Evolutionary conservation across 805 yeast species (phyloP), one percentile per base, ranked within the genome.

Genomic region (Sugiyamaella chiloensis): DNA sequence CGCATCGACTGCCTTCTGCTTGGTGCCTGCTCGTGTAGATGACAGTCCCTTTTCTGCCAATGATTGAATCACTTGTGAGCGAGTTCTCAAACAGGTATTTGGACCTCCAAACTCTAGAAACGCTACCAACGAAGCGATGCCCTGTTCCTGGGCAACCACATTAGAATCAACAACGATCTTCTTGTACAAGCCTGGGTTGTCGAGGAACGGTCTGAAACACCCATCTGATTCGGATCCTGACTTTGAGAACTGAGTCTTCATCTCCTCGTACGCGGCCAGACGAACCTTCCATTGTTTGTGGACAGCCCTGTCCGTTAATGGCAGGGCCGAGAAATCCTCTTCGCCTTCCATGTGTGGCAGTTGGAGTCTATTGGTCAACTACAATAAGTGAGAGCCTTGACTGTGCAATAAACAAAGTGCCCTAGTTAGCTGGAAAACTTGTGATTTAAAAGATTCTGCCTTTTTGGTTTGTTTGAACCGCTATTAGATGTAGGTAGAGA

Each of bases 201-300:
- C 60, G 51, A 79, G 61, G 60, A 76, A 79, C 2, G 69, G 69
- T 19, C 64, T 65, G 58, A 85, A 81, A 41, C 81, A 73, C 2
- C 67, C 73, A 54, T 80, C 87, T n/a, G 71, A 62, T 48, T 76
- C 81, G 52, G 72, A 71, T 2, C 80, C 72, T 1, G 87, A 76
- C 41, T 63, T 69, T 41, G 74, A 70, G 58, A 87, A 85, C 34
- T 59, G 63, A 35, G 69, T 68, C 17, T 72, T 67, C 44, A 81
- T 60, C 57, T 86, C 91, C 46, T 81, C 85, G 63, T 90, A 91
- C 0, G 91, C 96, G 14, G 72, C 78, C 47, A 77, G 69, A 51
- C 99, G 80, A 11, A 81, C 97, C 66, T 88, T 90, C 98, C 98
- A 93, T 4, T 69, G 78, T 60, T 84, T 83, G 62, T 85, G 89